phyloP scores from a whole-genome alignment of 768 basidiomycete species.

The Leccinum obscurum region DNA sequence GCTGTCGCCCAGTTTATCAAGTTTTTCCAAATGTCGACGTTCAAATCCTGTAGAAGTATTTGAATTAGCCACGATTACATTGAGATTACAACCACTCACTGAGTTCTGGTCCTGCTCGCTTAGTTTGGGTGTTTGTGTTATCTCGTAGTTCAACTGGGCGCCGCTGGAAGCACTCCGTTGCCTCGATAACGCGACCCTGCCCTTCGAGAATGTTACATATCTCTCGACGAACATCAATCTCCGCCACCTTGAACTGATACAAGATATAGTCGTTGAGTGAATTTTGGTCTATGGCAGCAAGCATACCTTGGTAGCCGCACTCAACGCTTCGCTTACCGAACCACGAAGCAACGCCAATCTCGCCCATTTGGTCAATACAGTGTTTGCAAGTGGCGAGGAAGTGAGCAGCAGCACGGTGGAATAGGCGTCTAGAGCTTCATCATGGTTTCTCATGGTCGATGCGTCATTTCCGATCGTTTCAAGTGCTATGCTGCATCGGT shows the following conservation, averaged over 20 bases:
- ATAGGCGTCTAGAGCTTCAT: not conserved
- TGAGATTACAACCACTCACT: not conserved
- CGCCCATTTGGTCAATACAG: slow-evolving; percentile 1
- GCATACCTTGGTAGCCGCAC: not conserved
- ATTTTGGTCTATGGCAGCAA: not conserved
- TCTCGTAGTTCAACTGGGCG: not conserved
- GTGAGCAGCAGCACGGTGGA: not conserved
- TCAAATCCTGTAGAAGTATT: not conserved
- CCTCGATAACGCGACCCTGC: not conserved
- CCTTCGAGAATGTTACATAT: slow-evolving; percentile 4
- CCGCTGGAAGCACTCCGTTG: not conserved
- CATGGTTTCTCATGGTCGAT: not conserved
- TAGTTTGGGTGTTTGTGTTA: not conserved
- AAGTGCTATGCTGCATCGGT: not conserved
- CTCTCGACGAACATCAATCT: not conserved
- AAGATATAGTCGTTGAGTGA: not conserved
- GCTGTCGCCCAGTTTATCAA: not conserved
- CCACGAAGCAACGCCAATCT: not conserved
- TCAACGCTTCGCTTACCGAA: not conserved
- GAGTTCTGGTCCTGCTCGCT: not conserved
- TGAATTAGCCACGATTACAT: not conserved
- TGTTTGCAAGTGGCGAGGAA: not conserved
- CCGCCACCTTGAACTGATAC: slow-evolving; percentile 3
- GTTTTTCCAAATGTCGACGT: not conserved
- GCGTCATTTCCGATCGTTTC: not conserved